phyloP scores from a whole-genome alignment of 345 rosid genomes.

The Populus alba region DNA sequence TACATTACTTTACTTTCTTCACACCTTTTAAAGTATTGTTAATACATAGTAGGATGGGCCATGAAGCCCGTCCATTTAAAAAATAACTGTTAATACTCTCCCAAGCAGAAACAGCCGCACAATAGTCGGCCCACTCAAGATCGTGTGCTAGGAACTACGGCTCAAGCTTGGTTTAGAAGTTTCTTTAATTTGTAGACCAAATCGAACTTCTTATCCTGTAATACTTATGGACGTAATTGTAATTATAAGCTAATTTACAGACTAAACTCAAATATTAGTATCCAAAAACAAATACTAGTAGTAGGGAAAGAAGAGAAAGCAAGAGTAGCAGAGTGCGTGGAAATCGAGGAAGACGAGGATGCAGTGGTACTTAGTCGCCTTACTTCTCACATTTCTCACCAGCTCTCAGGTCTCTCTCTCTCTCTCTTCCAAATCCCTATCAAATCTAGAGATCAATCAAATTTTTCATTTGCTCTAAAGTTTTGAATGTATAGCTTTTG shows the following conservation, averaged over 20 bases:
- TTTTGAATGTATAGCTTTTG: not conserved
- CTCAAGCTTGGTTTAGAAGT: too few species aligned
- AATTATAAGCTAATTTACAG: not conserved
- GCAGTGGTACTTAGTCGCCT: conserved; percentile 52
- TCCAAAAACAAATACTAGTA: not conserved
- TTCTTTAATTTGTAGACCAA: too few species aligned
- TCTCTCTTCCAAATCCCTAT: not conserved
- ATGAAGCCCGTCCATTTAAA: too few species aligned
- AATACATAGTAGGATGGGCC: too few species aligned
- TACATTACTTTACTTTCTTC: too few species aligned
- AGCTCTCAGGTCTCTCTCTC: conserved; percentile 49
- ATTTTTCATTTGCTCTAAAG: not conserved
- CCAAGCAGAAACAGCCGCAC: too few species aligned
- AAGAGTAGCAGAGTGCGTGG: not conserved
- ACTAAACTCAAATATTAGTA: not conserved
- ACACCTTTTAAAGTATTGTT: too few species aligned
- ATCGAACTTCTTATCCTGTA: too few species aligned
- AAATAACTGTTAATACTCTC: too few species aligned
- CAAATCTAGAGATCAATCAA: not conserved
- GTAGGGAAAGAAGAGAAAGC: not conserved
- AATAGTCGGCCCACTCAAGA: too few species aligned
- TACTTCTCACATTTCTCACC: conserved; percentile 57
- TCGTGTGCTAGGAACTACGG: too few species aligned
- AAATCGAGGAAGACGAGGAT: conserved; percentile 13
- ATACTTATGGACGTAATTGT: not conserved